Evolutionary conservation across 805 yeast species (phyloP).

Genomic region (Cyberlindnera mississippiensis): DNA sequence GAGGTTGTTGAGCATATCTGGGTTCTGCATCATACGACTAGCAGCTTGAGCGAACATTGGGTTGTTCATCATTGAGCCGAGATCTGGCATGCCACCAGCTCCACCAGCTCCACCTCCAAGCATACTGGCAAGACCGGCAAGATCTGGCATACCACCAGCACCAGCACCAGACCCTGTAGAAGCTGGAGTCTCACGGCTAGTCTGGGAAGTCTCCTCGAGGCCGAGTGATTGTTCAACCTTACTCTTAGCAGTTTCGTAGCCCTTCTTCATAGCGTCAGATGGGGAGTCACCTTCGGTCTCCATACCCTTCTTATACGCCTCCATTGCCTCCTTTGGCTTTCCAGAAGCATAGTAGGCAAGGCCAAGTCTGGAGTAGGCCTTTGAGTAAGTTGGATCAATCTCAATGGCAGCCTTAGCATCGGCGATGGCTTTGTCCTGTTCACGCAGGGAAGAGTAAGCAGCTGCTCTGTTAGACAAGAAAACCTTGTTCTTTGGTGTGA

Average conservation of each 20-base stretch:
- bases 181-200: constrained; percentile 15
- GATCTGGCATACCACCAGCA: constrained; percentile 63
- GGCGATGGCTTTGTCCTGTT: constrained; percentile 71
- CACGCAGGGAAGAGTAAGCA: constrained; percentile 75
- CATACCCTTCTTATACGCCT: constrained; percentile 85
- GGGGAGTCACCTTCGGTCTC: constrained; percentile 83
- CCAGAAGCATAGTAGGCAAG: constrained; percentile 92
- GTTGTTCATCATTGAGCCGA: constrained; percentile 71
- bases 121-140: constrained; percentile 45
- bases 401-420: constrained; percentile 84
- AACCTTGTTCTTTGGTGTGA: constrained; percentile 71
- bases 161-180: constrained; percentile 28
- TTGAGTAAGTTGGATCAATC: constrained; percentile 75
- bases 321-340: constrained; percentile 84
- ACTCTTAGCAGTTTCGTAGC: constrained; percentile 89
- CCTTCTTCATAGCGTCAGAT: constrained; percentile 86
- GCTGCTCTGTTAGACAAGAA: constrained; percentile 95
- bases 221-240: constrained; percentile 75
- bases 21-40: constrained; percentile 82
- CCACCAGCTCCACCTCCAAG: constrained; percentile 51
- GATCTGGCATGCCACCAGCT: constrained; percentile 68
- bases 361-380: constrained; percentile 94
- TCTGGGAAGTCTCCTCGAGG: no score
- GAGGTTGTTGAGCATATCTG: constrained; percentile 65
- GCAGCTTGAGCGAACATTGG: constrained; percentile 94